A percentile compares a stretch with the other conserved stretches of the same genome.
These are phyloP conservation scores for Curvularia sp. DNA, from an alignment of 2,329 filamentous ascomycete genomes.

Conservation along the genomic window DNA sequence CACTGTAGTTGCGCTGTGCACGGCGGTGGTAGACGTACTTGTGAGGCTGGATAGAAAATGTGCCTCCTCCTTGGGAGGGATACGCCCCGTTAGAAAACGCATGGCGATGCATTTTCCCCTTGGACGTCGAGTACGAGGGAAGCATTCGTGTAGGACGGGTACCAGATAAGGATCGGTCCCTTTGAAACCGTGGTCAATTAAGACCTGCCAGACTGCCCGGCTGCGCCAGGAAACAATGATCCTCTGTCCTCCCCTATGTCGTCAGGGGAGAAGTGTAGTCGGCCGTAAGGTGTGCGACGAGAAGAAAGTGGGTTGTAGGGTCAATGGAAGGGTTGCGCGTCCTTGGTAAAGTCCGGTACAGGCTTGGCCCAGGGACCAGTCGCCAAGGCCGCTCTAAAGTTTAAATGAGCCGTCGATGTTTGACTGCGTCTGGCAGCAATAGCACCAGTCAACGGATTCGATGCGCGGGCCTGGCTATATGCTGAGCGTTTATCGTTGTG, in stretches of 20 bases:
- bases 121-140: constrained; percentile 64
- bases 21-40: constrained; percentile 64
- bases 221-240: constrained; percentile 25
- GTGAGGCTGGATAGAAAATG: constrained; percentile 88
- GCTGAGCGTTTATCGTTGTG: constrained; percentile 11
- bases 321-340: constrained; percentile 30
- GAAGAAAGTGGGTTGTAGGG: constrained; percentile 10
- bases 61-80: constrained; percentile 69
- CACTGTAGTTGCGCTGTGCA: constrained; percentile 31
- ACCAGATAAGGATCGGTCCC: constrained; percentile 41
- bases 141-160: constrained; percentile 59
- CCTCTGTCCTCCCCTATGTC: constrained; percentile 14
- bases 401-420: constrained; percentile 30
- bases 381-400: constrained; percentile 47
- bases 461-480: constrained; percentile 28
- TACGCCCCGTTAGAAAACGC: constrained; percentile 84
- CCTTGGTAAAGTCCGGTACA: constrained; percentile 24
- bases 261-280: constrained; percentile 19
- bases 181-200: constrained; percentile 46
- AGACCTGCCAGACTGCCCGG: constrained; percentile 43
- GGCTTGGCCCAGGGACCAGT: constrained; percentile 43
- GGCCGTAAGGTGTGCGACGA: constrained; percentile 21
- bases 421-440: constrained; percentile 33
- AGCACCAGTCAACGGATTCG: constrained; percentile 33
- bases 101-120: constrained; percentile 84